Base-by-base conservation (phyloP, 139 green algal genomes). In the Diplosphaera chodatii region DNA sequence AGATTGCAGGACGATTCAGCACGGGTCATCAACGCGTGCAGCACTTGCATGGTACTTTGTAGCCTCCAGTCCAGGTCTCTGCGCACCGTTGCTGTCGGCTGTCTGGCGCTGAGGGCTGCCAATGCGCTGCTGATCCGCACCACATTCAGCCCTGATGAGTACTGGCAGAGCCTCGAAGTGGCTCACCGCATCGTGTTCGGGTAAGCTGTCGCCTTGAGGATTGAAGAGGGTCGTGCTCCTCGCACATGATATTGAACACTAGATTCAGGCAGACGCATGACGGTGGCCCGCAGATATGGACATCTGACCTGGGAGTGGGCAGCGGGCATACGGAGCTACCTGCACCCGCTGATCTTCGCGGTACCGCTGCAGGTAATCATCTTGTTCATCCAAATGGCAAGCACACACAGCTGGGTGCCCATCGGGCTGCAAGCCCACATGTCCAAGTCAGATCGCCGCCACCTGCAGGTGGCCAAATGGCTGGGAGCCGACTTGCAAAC, bases 141-240 rank as follows among this genome's bases (percentile, higher is more conserved):
- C n/a, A 76, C 71, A 22, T 94, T 94, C 76, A 85, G 84, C 40
- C 86, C 88, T 3, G 88, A 94, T 66, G 88, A 94, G 64, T 90
- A 84, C 59, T 94, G 88, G 88, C 88, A 94, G 63, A 69, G 77
- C 37, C 55, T 76, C 1, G 88, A 94, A 63, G 80, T 91, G 25
- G 88, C 88, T 1, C 88, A 94, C 69, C 56, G 65, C 8, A 40
- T 89, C 13, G 82, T 83, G 2, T 93, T 90, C 68, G 85, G 87
- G 77, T 91, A 55, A 64, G 84, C n/a, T n/a, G n/a, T n/a, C n/a
- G n/a, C n/a, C n/a, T n/a, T n/a, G n/a, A n/a, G n/a, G n/a, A n/a
- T n/a, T n/a, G n/a, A n/a, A n/a, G n/a, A n/a, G n/a, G n/a, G n/a
- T n/a, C n/a, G n/a, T n/a, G n/a, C n/a, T n/a, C n/a, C n/a, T n/a